Evolutionary conservation across 441 rosid species (phyloP), one percentile per base, ranked within the genome.

Genomic region (Adansonia rubrostipa): DNA sequence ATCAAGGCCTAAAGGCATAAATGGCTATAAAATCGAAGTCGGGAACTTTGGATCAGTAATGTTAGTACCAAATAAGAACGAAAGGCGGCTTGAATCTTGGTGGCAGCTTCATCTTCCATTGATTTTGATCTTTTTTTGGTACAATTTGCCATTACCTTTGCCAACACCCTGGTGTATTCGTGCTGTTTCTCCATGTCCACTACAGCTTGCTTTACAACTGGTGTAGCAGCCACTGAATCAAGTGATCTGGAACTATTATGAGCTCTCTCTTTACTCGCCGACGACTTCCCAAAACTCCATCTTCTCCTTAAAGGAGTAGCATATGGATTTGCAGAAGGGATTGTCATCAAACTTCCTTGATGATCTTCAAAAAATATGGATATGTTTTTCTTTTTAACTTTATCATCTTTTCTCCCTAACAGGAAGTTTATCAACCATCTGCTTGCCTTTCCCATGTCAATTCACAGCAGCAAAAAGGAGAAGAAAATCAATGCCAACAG

Each of bases 61-160:
- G 3, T 62, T 14, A 58, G 42, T 86, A 90, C 93, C 91, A 92
- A 78, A 76, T 82, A 74, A 57, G 89, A 86, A 3, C 92, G 96
- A 66, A 84, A 88, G 71, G 81, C 74, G 3, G 92, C 83, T 74
- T 85, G 93, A 66, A 92, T 89, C 83, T 79, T 85, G 10, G 84
- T 89, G 10, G 93, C 96, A 28, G 93, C 92, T 4, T 82, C 87
- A 76, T 86, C 74, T 82, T 81, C 76, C 69, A 71, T 82, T 45
- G 69, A 82, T 73, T 53, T 78, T 36, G 40, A 36, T 36, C 40
- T 36, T 36, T 36, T 36, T 3, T 36, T 3, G 4, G 40, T 36
- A 3, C 0, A 4, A 36, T 36, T 36, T 36, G 40, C 40, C 40
- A 36, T 36, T 36, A 36, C 40, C 40, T 36, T 36, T 36, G 40